Conservation (phyloP, 768 basidiomycete species). For the Trametes cubensis region DNA sequence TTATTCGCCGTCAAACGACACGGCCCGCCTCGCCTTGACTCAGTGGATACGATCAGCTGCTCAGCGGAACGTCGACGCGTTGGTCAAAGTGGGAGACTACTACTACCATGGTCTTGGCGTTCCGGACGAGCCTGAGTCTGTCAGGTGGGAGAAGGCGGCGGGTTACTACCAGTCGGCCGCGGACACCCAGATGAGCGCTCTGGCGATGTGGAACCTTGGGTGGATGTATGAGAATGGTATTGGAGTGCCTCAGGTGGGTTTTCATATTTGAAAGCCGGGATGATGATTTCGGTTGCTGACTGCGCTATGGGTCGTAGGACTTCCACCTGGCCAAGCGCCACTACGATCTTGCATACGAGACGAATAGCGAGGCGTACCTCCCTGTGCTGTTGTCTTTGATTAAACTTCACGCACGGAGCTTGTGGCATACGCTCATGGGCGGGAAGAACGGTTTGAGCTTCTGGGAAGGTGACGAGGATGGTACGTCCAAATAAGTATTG, state of each 20-base stretch:
- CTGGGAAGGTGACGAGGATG: slow-evolving; percentile 62
- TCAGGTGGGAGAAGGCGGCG: slow-evolving; percentile 86
- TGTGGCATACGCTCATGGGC: slow-evolving; percentile 71
- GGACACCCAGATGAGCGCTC: slow-evolving; percentile 87
- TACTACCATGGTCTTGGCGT: slow-evolving; percentile 91
- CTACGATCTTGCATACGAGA: slow-evolving; percentile 88
- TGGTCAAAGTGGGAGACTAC: slow-evolving; percentile 98
- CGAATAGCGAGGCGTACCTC: slow-evolving; percentile 85
- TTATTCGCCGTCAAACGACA: slow-evolving; percentile 76
- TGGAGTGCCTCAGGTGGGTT: slow-evolving; percentile 80
- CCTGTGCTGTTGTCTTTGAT: slow-evolving; percentile 82
- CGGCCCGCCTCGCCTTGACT: slow-evolving; percentile 80
- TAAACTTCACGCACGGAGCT: slow-evolving; percentile 79
- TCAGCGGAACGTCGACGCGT: slow-evolving; percentile 93
- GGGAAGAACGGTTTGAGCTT: slow-evolving; percentile 68
- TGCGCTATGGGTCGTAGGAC: slow-evolving; percentile 53
- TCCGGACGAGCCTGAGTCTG: slow-evolving; percentile 60
- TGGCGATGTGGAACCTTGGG: slow-evolving; percentile 98
- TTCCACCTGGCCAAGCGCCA: slow-evolving; percentile 96
- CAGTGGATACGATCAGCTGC: slow-evolving; percentile 95
- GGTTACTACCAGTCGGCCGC: slow-evolving; percentile 94
- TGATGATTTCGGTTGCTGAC: background rate
- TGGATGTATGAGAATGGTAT: slow-evolving; percentile 99
- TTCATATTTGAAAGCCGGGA: background rate
- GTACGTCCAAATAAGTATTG: slow-evolving; percentile 33